phyloP scores from a whole-genome alignment of 2,329 filamentous ascomycete species.

The Phialophora macrospora region DNA sequence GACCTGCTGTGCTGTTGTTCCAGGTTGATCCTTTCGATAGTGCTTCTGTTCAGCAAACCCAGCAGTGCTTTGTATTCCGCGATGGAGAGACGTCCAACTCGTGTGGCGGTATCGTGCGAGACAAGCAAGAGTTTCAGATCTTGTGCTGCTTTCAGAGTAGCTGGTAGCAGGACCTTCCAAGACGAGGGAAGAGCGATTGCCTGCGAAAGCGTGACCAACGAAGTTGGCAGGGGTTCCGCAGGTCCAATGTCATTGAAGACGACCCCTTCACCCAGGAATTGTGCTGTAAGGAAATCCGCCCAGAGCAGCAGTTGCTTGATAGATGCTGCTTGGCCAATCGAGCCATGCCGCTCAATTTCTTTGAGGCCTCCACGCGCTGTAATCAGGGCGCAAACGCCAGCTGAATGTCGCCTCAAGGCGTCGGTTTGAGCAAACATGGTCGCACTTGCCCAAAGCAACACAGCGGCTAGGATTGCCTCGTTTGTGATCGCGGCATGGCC shows the following conservation, averaged over 20 bases:
- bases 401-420: conserved; percentile 16
- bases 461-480: conserved; percentile 16
- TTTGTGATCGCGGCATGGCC: conserved; percentile 11
- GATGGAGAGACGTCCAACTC: conserved; percentile 13
- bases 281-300: conserved; percentile 24
- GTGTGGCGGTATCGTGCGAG: conserved; percentile 16
- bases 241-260: conserved; percentile 10
- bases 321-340: conserved; percentile 11
- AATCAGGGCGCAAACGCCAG: conserved; percentile 19
- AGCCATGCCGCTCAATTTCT: conserved; percentile 4
- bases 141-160: conserved; percentile 15
- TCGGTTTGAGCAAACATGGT: conserved; percentile 25
- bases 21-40: conserved; percentile 15
- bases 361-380: conserved; percentile 16
- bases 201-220: neutral
- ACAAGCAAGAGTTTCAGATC: conserved; percentile 18
- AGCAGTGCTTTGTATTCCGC: conserved; percentile 23
- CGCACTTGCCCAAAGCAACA: conserved; percentile 21
- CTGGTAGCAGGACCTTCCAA: conserved; percentile 1
- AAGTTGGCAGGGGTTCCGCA: conserved; percentile 1
- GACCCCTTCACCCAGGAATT: conserved; percentile 23
- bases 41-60: conserved; percentile 18
- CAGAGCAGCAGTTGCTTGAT: conserved; percentile 21
- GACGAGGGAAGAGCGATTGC: neutral
- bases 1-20: conserved; percentile 1